phyloP scores from a whole-genome alignment of 306 rosid species.

The Alnus glutinosa region DNA sequence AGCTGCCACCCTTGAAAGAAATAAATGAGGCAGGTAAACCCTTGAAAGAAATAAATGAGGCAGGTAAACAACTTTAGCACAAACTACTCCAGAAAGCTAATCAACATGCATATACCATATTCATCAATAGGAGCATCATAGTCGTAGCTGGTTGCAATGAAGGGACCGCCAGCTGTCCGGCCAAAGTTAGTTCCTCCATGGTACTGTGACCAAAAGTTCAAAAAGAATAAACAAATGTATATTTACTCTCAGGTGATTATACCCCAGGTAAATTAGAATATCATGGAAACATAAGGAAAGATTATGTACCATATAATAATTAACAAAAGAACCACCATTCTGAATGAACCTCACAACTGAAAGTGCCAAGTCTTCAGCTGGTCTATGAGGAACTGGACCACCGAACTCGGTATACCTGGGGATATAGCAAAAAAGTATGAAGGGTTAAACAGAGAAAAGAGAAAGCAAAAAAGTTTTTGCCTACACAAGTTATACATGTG shows the following conservation, averaged over 20 bases:
- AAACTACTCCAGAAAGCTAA: not conserved
- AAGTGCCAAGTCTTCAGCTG: slow-evolving; percentile 84
- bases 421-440: not conserved
- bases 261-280: not conserved
- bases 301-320: slow-evolving; percentile 78
- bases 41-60: not conserved
- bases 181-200: slow-evolving; percentile 99
- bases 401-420: slow-evolving; percentile 90
- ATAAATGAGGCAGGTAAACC: too few species aligned
- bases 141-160: slow-evolving; percentile 91
- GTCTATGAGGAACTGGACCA: slow-evolving; percentile 75
- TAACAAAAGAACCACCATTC: slow-evolving; percentile 81
- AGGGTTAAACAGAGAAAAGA: not conserved
- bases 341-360: slow-evolving; percentile 84
- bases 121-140: slow-evolving; percentile 94
- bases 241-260: slow-evolving; percentile 6
- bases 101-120: slow-evolving; percentile 65
- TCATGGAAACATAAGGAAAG: not conserved
- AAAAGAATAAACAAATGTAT: slow-evolving; percentile 13
- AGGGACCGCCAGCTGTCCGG: slow-evolving; percentile 81
- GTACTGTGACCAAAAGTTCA: slow-evolving; percentile 46
- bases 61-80: slow-evolving; percentile 13
- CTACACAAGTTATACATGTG: slow-evolving; percentile 18
- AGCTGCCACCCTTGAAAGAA: not conserved
- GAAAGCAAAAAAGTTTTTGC: slow-evolving; percentile 1